Evolutionary conservation across 208 protist genomes (phyloP).

Genomic region (Trypanosoma platydactyli): DNA sequence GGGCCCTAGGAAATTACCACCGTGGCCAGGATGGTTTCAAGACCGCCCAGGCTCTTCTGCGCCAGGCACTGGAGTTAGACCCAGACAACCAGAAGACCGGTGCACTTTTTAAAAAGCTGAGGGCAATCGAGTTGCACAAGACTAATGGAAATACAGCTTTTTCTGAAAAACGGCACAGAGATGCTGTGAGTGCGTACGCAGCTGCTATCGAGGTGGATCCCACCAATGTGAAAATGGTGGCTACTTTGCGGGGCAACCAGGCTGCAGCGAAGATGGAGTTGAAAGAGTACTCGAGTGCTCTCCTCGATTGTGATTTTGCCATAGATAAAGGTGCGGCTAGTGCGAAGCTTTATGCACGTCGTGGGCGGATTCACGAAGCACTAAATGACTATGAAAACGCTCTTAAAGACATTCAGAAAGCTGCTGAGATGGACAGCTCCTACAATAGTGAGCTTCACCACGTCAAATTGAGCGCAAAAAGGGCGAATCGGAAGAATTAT

Average conservation of each 20-base stretch:
- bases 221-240: constrained; percentile 69
- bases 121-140: constrained; percentile 68
- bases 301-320: constrained; percentile 92
- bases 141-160: constrained; percentile 85
- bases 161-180: constrained; percentile 59
- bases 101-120: constrained; percentile 78
- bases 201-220: constrained; percentile 76
- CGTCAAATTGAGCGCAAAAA: constrained; percentile 59
- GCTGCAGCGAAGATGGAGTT: constrained; percentile 85
- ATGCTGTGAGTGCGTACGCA: constrained; percentile 79
- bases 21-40: constrained; percentile 63
- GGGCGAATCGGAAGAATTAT: constrained; percentile 87
- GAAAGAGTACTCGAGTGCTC: constrained; percentile 82
- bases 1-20: constrained; percentile 70
- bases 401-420: constrained; percentile 84
- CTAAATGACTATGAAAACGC: constrained; percentile 90
- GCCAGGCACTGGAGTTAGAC: constrained; percentile 69
- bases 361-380: constrained; percentile 76
- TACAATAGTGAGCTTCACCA: constrained; percentile 66
- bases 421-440: constrained; percentile 61
- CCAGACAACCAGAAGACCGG: constrained; percentile 67
- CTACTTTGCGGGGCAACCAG: constrained; percentile 86
- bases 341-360: constrained; percentile 87
- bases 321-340: constrained; percentile 83
- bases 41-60: constrained; percentile 65